A percentile compares a stretch with the other conserved stretches of the same genome.
Conservation (phyloP, 768 basidiomycete genomes). For the Tephrocybe sp. region DNA sequence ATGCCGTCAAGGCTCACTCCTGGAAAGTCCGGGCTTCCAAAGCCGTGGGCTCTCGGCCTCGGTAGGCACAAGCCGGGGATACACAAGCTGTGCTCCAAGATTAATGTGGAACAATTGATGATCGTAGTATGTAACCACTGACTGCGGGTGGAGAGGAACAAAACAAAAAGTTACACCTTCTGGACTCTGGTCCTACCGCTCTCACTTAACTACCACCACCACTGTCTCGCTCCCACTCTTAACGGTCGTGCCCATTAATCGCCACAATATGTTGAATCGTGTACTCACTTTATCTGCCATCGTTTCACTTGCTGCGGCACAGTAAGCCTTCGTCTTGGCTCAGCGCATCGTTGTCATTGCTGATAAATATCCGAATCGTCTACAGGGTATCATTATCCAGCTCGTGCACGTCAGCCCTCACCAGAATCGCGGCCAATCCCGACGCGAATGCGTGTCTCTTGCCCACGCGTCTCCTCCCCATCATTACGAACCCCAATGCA, state of each 20-base stretch:
- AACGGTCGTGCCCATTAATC: no score
- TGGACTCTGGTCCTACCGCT: neutral
- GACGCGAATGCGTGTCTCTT: slow-evolving; percentile 51
- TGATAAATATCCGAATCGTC: neutral
- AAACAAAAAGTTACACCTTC: neutral
- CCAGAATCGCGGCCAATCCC: slow-evolving; percentile 38
- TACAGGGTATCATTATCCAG: slow-evolving; percentile 34
- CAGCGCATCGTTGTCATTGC: neutral
- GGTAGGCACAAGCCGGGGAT: neutral
- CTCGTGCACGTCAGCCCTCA: slow-evolving; percentile 47
- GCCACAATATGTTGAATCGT: slow-evolving; percentile 10
- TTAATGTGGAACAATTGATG: neutral
- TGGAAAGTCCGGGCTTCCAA: no score
- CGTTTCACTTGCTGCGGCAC: slow-evolving; percentile 13
- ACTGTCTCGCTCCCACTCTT: no score
- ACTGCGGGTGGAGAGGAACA: neutral
- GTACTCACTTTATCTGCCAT: slow-evolving; percentile 16
- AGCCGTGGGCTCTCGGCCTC: no score
- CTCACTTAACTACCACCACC: neutral
- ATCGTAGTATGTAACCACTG: no score
- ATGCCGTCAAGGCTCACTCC: no score
- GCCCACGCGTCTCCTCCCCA: slow-evolving; percentile 39
- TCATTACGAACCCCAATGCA: slow-evolving; percentile 31
- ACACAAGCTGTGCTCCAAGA: neutral
- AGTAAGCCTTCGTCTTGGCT: slow-evolving; percentile 8